Conservation (phyloP, 441 rosid genomes). For the Adansonia gregorii region DNA sequence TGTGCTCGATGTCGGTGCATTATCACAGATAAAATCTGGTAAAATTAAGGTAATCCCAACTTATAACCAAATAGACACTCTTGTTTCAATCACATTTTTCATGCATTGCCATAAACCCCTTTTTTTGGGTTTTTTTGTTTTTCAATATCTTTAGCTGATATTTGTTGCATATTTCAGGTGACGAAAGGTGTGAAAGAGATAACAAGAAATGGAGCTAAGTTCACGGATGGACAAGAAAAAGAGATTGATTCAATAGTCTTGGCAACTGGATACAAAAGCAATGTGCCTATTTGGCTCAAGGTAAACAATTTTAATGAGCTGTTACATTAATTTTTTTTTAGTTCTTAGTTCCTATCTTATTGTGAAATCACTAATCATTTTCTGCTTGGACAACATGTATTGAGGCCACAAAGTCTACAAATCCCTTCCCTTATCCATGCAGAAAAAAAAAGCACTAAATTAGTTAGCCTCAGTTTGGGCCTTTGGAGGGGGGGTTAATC, state of each 20-base stretch:
- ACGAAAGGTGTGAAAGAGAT: constrained; percentile 75
- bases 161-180: constrained; percentile 42
- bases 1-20: constrained; percentile 81
- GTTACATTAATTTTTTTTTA: constrained; percentile 16
- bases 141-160: not conserved
- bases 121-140: not conserved
- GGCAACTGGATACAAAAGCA: constrained; percentile 93
- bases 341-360: constrained; percentile 38
- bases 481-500: constrained; percentile 18
- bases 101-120: too few species aligned
- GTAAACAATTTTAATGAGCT: constrained; percentile 36
- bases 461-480: constrained; percentile 26
- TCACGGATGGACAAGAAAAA: constrained; percentile 72
- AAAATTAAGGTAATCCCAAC: constrained; percentile 61
- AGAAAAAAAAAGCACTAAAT: constrained; percentile 46
- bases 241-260: constrained; percentile 77
- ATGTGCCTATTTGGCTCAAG: constrained; percentile 90
- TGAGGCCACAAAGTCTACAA: constrained; percentile 35
- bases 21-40: constrained; percentile 70
- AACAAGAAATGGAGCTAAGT: constrained; percentile 69
- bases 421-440: too few species aligned
- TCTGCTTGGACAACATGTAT: constrained; percentile 50
- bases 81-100: not conserved
- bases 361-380: constrained; percentile 54
- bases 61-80: not conserved